Percentiles rank a stretch among this genome's conserved stretches.
Conservation (phyloP, 768 basidiomycete genomes). For the Mycena venus region DNA sequence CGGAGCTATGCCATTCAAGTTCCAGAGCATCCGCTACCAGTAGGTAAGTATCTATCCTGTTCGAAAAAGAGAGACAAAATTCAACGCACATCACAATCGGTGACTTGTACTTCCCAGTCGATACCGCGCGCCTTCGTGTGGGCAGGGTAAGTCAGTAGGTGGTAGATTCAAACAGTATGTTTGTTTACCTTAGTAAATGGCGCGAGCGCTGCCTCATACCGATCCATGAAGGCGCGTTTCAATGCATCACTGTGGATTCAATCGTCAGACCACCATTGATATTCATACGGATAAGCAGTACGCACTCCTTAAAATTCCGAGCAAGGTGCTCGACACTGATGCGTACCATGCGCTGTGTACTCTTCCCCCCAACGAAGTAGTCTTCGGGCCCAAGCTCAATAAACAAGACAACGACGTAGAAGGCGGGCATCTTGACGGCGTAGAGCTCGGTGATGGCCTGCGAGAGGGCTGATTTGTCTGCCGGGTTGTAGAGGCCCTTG, state of each 20-base stretch:
- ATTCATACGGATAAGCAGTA: background rate
- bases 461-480: constrained; percentile 32
- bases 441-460: constrained; percentile 31
- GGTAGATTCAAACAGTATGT: too few relatives aligned
- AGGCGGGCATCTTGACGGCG: constrained; percentile 19
- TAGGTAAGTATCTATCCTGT: too few relatives aligned
- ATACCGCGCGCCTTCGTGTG: constrained; percentile 28
- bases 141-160: too few relatives aligned
- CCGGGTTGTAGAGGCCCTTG: constrained; percentile 26
- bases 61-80: background rate
- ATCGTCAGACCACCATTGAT: background rate
- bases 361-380: constrained; percentile 29
- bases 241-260: background rate
- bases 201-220: constrained; percentile 25
- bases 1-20: constrained; percentile 22
- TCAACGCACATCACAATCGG: constrained; percentile 22
- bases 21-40: constrained; percentile 26
- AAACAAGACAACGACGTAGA: constrained; percentile 37
- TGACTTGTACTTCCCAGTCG: constrained; percentile 34
- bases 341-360: constrained; percentile 18
- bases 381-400: constrained; percentile 30
- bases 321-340: constrained; percentile 35
- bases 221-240: constrained; percentile 25
- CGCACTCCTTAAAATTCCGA: constrained; percentile 22
- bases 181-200: too few relatives aligned